Percentiles rank a stretch among this genome's conserved stretches.
phyloP scores from a whole-genome alignment of 768 basidiomycete genomes.

The Lyophyllum decastes region DNA sequence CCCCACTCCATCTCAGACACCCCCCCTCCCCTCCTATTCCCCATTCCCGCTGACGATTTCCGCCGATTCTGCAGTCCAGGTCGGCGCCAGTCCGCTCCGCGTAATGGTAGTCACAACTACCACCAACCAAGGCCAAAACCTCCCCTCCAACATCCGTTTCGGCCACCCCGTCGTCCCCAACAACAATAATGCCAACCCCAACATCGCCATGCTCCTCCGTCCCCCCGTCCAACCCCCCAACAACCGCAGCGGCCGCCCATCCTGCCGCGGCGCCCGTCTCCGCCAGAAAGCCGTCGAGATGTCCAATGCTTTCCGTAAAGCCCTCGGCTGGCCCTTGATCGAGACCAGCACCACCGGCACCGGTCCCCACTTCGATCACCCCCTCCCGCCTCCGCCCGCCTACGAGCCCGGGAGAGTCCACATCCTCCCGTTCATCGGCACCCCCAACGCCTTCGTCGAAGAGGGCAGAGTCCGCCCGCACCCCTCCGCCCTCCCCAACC shows the following conservation, averaged over 20 bases:
- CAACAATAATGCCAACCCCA: constrained; percentile 12
- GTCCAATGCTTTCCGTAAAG: constrained; percentile 55
- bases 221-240: background rate
- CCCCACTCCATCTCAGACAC: background rate
- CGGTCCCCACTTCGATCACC: constrained; percentile 1
- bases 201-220: constrained; percentile 16
- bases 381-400: background rate
- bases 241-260: background rate
- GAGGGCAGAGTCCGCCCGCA: background rate
- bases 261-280: constrained; percentile 35
- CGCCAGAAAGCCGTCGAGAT: constrained; percentile 51
- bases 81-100: constrained; percentile 51
- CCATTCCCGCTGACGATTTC: background rate
- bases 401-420: constrained; percentile 23
- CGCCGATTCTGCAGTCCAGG: constrained; percentile 30
- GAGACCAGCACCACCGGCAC: too few relatives aligned
- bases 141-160: constrained; percentile 31
- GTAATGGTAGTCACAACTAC: constrained; percentile 35
- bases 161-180: constrained; percentile 38
- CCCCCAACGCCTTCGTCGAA: constrained; percentile 19
- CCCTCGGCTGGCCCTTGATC: constrained; percentile 55
- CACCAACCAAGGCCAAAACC: constrained; percentile 3
- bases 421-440: constrained; percentile 36
- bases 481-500: constrained; percentile 7
- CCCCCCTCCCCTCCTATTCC: background rate